phyloP scores from a whole-genome alignment of 257 asterid species.

The Primulina tabacum region DNA sequence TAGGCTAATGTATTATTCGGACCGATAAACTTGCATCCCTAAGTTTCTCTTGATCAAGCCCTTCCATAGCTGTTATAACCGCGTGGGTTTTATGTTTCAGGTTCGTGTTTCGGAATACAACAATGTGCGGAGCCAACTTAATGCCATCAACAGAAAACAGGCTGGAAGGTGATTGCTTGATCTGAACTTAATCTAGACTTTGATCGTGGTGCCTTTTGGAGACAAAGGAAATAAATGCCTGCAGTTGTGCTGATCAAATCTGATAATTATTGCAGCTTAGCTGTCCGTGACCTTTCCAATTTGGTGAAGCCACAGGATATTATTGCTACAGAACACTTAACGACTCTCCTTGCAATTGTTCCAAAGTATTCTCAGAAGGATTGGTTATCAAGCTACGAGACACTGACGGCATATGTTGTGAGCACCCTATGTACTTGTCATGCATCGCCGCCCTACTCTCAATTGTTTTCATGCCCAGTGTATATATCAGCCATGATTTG shows the following conservation, averaged over 20 bases:
- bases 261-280: conserved; percentile 65
- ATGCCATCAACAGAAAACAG: conserved; percentile 50
- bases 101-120: conserved; percentile 54
- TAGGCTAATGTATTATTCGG: neutral
- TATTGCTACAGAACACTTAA: conserved; percentile 68
- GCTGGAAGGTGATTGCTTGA: conserved; percentile 39
- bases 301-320: conserved; percentile 77
- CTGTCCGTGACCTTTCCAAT: conserved; percentile 88
- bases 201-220: neutral
- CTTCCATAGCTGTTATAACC: neutral
- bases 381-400: conserved; percentile 84
- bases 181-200: conserved; percentile 10
- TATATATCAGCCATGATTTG: conserved; percentile 1
- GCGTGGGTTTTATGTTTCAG: conserved; percentile 25
- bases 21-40: neutral
- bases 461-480: neutral
- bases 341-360: conserved; percentile 76
- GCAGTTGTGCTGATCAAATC: conserved; percentile 47
- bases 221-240: conserved; percentile 8
- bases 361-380: conserved; percentile 87
- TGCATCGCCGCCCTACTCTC: conserved; percentile 16
- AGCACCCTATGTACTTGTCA: conserved; percentile 25
- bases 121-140: conserved; percentile 56
- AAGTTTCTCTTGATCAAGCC: neutral
- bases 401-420: conserved; percentile 82